These are phyloP conservation scores for Apiospora hydei DNA, from an alignment of 2,329 filamentous ascomycete species.

Conservation along the genomic window DNA sequence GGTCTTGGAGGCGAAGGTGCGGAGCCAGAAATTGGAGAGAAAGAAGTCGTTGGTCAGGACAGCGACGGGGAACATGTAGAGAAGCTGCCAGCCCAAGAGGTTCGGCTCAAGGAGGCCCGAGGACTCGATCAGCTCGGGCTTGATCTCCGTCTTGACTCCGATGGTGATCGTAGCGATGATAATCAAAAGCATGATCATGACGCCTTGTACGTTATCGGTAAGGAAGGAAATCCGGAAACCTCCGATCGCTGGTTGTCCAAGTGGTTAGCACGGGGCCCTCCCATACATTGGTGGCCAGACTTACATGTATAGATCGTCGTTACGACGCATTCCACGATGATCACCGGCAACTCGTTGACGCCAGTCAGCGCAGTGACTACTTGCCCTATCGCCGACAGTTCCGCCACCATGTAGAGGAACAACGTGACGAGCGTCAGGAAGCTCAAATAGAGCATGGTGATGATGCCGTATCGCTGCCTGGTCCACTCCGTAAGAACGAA, in stretches of 20 bases:
- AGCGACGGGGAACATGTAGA: conserved; percentile 84
- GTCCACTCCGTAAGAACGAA: conserved; percentile 89
- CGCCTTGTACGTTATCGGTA: conserved; percentile 82
- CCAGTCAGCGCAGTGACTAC: conserved; percentile 78
- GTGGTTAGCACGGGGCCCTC: background rate
- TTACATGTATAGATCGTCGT: conserved; percentile 86
- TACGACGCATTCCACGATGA: conserved; percentile 79
- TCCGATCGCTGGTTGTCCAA: conserved; percentile 66
- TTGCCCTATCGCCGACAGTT: conserved; percentile 82
- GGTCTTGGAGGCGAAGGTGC: conserved; percentile 80
- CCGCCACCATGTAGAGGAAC: conserved; percentile 87
- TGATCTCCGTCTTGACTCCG: conserved; percentile 76
- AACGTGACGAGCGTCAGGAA: conserved; percentile 81
- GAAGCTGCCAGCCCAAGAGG: conserved; percentile 82
- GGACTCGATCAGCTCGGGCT: conserved; percentile 70
- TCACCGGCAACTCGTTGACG: conserved; percentile 74
- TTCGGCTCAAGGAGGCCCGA: conserved; percentile 74
- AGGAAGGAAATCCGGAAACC: conserved; percentile 86
- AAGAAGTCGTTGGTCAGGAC: conserved; percentile 89
- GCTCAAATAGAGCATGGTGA: conserved; percentile 76
- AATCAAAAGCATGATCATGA: conserved; percentile 78
- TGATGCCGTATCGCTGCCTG: conserved; percentile 75
- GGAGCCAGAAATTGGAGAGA: conserved; percentile 83
- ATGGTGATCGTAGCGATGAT: conserved; percentile 81
- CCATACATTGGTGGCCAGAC: conserved; percentile 31